Evolutionary conservation across 306 rosid species (phyloP), one percentile per base, ranked within the genome.

Genomic region (Malus sieversii): DNA sequence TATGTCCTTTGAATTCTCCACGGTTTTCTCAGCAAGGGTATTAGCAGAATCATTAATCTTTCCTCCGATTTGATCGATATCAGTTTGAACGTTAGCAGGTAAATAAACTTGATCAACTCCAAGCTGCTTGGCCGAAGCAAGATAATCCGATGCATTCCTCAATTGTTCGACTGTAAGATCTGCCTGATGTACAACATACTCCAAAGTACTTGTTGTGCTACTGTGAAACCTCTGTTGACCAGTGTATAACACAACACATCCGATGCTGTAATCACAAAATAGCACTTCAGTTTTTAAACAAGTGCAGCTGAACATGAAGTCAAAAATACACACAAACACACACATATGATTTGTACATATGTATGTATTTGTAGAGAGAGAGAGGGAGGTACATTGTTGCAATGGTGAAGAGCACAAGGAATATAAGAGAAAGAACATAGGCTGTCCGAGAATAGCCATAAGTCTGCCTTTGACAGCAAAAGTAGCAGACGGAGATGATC

Each of bases 61-160:
- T 20, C 75, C 74, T 77, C 77, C 82, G 10, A 85, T 85, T 71
- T 76, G 80, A 69, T 85, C 88, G 4, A 85, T 82, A 53, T 85
- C 82, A 4, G 86, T 79, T 70, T 85, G 88, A 80, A 82, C 69
- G 79, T 77, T 77, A 12, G 88, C 33, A 6, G 88, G 88, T 68
- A 85, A 71, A 55, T 73, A 85, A 11, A 85, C 78, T 73, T 85
- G 78, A 75, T 85, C 88, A 66, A 85, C 88, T 48, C 82, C 84
- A 19, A 79, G 82, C 79, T 77, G 86, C 78, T 85, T 85, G 52
- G 88, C 86, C 3, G 77, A 65, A 57, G 86, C 82, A 23, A 85
- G 76, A 61, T 82, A 79, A 66, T 85, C 88, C 6, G 88, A 85
- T 6, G 84, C 82, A 33, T 79, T 83, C 20, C 73, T 81, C 25